A percentile compares a stretch with the other conserved stretches of the same genome.
Conservation (phyloP, 2,329 filamentous ascomycete species). For the Simplicillium aogashimaense region DNA sequence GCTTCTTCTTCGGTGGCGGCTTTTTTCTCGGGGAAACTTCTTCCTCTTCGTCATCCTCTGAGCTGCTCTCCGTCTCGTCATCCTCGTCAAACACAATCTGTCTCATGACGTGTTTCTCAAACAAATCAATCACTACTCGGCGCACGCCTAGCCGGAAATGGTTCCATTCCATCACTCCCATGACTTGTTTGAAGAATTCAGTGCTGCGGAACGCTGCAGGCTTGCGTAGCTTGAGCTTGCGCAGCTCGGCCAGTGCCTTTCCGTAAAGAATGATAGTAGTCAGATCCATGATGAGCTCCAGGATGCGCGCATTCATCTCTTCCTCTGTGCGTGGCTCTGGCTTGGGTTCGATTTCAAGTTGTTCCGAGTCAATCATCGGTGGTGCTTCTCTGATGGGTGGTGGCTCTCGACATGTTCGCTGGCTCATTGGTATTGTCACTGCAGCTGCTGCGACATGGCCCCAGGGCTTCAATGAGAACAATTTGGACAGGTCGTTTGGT, state of each 20-base stretch:
- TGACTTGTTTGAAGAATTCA: conserved; percentile 72
- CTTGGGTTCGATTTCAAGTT: conserved; percentile 25
- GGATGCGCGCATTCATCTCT: conserved; percentile 65
- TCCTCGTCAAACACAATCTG: conserved; percentile 65
- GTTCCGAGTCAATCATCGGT: conserved; percentile 32
- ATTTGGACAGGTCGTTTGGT: conserved; percentile 63
- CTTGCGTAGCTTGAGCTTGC: conserved; percentile 67
- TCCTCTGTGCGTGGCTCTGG: conserved; percentile 32
- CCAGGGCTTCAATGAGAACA: conserved; percentile 64
- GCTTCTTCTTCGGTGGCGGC: conserved; percentile 52
- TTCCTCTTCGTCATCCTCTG: conserved; percentile 31
- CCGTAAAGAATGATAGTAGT: conserved; percentile 91
- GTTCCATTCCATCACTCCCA: conserved; percentile 77
- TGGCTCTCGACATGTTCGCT: conserved; percentile 39
- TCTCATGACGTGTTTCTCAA: conserved; percentile 81
- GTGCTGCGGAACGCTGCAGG: conserved; percentile 66
- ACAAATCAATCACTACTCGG: conserved; percentile 85
- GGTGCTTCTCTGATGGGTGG: conserved; percentile 30
- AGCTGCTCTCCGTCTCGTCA: conserved; percentile 54
- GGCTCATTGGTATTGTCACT: conserved; percentile 37
- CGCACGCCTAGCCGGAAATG: conserved; percentile 82
- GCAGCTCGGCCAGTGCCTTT: conserved; percentile 72
- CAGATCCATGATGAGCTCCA: conserved; percentile 78
- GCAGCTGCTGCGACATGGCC: conserved; percentile 36
- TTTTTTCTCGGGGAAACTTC: conserved; percentile 16